phyloP scores from a whole-genome alignment of 2,329 filamentous ascomycete genomes.

The Whalleya microplaca region DNA sequence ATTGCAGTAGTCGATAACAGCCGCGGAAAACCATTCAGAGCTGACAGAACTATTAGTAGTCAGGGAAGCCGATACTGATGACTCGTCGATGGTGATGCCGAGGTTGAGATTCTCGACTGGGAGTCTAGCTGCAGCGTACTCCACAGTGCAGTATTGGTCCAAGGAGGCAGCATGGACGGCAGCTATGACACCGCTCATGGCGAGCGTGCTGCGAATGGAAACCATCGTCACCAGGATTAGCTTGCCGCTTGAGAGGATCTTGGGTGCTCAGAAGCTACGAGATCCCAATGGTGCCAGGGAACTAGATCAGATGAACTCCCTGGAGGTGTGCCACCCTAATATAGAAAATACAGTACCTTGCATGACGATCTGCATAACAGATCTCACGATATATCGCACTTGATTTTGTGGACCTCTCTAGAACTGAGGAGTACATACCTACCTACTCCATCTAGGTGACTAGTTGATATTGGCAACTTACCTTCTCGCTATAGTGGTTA shows the following conservation, averaged over 20 bases:
- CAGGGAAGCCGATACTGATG: constrained; percentile 33
- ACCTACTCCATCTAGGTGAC: neutral
- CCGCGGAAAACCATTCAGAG: constrained; percentile 31
- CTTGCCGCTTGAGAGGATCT: neutral
- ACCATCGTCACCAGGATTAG: constrained; percentile 2
- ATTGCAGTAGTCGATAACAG: constrained; percentile 28
- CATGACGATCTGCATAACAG: neutral
- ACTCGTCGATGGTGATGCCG: constrained; percentile 34
- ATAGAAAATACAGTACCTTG: neutral
- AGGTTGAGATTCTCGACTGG: constrained; percentile 29
- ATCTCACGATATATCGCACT: neutral
- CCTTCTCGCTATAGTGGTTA: neutral
- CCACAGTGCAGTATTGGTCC: constrained; percentile 22
- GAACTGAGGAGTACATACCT: neutral
- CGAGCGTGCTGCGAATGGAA: neutral
- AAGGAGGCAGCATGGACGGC: constrained; percentile 10
- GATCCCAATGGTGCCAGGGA: neutral
- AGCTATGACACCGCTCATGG: constrained; percentile 1
- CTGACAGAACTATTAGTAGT: constrained; percentile 39
- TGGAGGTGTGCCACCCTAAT: neutral
- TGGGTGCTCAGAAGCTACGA: neutral
- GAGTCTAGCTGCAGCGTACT: constrained; percentile 23
- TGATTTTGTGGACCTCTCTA: too few species aligned
- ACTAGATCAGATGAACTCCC: neutral
- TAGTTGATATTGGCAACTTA: neutral